A percentile compares a stretch with the other conserved stretches of the same genome.
Evolutionary conservation across 441 rosid genomes (phyloP).

Genomic region (Adansonia grandidieri): DNA sequence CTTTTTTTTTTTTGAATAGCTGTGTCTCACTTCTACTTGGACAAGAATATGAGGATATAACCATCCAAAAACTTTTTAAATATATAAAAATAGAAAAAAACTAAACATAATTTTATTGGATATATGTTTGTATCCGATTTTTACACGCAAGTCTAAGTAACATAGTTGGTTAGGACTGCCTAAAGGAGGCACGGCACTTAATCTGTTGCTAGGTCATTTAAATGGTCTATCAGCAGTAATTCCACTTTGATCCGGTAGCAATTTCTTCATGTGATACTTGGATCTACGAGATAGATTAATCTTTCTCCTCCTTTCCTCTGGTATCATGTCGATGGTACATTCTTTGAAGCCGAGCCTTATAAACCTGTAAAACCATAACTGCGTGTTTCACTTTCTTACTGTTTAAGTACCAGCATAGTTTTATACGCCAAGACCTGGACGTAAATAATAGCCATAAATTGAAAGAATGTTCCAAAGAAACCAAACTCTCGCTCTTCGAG

Average conservation of each 20-base stretch:
- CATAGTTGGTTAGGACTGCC: not conserved
- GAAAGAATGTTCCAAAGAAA: not conserved
- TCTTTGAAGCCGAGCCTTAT: constrained; percentile 81
- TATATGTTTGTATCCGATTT: too few species aligned
- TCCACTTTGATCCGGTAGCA: constrained; percentile 73
- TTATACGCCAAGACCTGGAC: not conserved
- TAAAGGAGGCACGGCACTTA: not conserved
- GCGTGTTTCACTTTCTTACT: not conserved
- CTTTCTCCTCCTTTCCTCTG: constrained; percentile 62
- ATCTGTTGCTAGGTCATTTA: constrained; percentile 22
- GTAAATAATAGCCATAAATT: not conserved
- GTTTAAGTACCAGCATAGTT: not conserved
- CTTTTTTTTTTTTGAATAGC: too few species aligned
- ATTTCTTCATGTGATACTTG: constrained; percentile 80
- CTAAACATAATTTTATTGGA: too few species aligned
- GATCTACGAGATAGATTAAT: constrained; percentile 81
- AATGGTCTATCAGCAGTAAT: constrained; percentile 46
- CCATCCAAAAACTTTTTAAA: too few species aligned
- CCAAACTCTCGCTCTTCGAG: not conserved
- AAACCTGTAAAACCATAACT: constrained; percentile 52
- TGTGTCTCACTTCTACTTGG: too few species aligned
- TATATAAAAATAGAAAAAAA: too few species aligned
- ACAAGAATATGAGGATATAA: too few species aligned
- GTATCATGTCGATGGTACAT: constrained; percentile 72
- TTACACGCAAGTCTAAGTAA: not conserved